Evolutionary conservation across 345 rosid species (phyloP).

Genomic region (Cardiospermum halicacabum): DNA sequence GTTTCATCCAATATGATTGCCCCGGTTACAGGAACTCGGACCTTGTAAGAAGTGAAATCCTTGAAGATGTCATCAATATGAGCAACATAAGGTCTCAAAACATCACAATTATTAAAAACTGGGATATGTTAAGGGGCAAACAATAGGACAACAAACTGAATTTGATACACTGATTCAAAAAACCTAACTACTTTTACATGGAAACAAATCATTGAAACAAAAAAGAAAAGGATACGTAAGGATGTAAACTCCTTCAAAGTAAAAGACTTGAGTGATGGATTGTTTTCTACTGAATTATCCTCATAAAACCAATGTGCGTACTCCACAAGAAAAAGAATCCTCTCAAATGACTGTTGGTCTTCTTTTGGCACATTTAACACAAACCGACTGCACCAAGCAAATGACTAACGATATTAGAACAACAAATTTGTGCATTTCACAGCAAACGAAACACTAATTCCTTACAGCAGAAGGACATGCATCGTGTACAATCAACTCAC

Average conservation of each 20-base stretch:
- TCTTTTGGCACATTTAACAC: slow-evolving; percentile 97
- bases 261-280: slow-evolving; percentile 84
- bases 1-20: slow-evolving; percentile 96
- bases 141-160: slow-evolving; percentile 14
- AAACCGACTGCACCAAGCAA: slow-evolving; percentile 65
- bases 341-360: slow-evolving; percentile 96
- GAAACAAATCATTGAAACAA: not conserved
- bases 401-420: not conserved
- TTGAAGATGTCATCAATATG: slow-evolving; percentile 89
- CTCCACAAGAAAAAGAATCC: slow-evolving; percentile 94
- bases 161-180: not conserved
- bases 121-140: slow-evolving; percentile 44
- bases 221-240: slow-evolving; percentile 59
- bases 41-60: slow-evolving; percentile 97
- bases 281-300: slow-evolving; percentile 89
- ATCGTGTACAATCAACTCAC: no score
- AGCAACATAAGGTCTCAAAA: slow-evolving; percentile 84
- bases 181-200: slow-evolving; percentile 3
- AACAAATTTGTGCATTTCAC: not conserved
- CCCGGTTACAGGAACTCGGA: slow-evolving; percentile 95
- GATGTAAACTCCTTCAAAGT: slow-evolving; percentile 89
- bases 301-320: slow-evolving; percentile 97
- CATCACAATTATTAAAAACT: slow-evolving; percentile 96
- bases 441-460: not conserved
- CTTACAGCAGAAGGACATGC: not conserved